Percentiles rank a stretch among this genome's conserved stretches.
Evolutionary conservation across 1,139 yeast genomes (phyloP).

Genomic region (Saccharomycopsis crataegensis): DNA sequence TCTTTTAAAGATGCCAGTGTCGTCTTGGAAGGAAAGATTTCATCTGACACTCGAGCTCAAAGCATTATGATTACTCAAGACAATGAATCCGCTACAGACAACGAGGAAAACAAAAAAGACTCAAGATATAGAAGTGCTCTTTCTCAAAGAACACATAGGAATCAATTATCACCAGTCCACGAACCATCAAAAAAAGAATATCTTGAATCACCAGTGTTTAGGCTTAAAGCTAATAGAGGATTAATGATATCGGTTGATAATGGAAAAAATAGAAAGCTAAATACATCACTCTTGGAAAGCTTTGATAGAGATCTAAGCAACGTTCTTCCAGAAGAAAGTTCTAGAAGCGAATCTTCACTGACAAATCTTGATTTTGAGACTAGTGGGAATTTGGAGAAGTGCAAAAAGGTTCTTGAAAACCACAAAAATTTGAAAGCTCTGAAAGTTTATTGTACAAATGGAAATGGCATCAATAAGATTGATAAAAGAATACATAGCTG

Average conservation of each 20-base stretch:
- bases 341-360: neutral
- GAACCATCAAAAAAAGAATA: slow-evolving; percentile 11
- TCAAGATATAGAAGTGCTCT: neutral
- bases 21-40: neutral
- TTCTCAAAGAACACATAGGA: neutral
- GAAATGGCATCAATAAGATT: too few species aligned
- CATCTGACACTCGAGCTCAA: neutral
- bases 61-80: neutral
- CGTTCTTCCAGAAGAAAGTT: too few species aligned
- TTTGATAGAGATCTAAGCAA: slow-evolving; percentile 9
- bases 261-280: neutral
- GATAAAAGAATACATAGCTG: too few species aligned
- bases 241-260: neutral
- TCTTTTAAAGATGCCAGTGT: neutral
- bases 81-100: neutral
- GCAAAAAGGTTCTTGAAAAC: neutral
- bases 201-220: slow-evolving; percentile 10
- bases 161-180: slow-evolving; percentile 17
- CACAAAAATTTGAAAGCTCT: neutral
- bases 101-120: neutral
- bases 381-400: neutral
- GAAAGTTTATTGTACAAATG: too few species aligned
- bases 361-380: neutral
- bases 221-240: neutral
- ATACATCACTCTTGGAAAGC: slow-evolving; percentile 6